Evolutionary conservation across 1,284 basidiomycete species (phyloP).

Genomic region (Trichosporon inkin): DNA sequence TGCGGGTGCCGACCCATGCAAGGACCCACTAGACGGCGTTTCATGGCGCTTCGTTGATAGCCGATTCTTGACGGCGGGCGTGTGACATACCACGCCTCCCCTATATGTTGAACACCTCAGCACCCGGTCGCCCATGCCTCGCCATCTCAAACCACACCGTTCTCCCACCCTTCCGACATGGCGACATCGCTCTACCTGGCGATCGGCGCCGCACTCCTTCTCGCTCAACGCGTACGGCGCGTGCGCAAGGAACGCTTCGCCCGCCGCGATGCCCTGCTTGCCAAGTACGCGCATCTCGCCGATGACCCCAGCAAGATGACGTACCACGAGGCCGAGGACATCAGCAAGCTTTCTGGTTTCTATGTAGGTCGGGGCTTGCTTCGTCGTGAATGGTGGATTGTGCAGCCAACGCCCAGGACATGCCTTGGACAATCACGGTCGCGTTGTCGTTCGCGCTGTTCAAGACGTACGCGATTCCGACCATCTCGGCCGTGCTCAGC

Average conservation of each 20-base stretch:
- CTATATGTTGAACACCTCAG: no score
- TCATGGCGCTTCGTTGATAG: no score
- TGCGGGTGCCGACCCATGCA: no score
- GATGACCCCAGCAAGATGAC: constrained; percentile 16
- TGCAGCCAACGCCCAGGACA: constrained; percentile 9
- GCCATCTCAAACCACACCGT: no score
- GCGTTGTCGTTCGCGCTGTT: constrained; percentile 18
- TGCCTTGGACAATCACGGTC: constrained; percentile 13
- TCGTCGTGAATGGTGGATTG: neutral
- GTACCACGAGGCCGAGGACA: constrained; percentile 18
- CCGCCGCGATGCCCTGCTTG: constrained; percentile 8
- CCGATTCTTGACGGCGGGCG: no score
- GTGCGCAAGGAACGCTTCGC: constrained; percentile 16
- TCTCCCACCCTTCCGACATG: neutral
- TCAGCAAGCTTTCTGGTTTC: constrained; percentile 7
- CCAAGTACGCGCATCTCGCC: constrained; percentile 8
- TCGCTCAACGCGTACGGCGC: neutral
- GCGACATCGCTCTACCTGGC: neutral
- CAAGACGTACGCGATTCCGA: constrained; percentile 21
- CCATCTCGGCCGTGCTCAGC: constrained; percentile 17
- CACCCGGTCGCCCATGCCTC: no score
- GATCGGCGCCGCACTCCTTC: neutral
- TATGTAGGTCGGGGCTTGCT: constrained; percentile 10
- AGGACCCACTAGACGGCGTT: no score
- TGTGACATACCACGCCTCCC: no score